Percentiles rank a stretch among this genome's conserved stretches.
Conservation (phyloP, 805 yeast genomes). For the Isabelozyma gotoi region DNA sequence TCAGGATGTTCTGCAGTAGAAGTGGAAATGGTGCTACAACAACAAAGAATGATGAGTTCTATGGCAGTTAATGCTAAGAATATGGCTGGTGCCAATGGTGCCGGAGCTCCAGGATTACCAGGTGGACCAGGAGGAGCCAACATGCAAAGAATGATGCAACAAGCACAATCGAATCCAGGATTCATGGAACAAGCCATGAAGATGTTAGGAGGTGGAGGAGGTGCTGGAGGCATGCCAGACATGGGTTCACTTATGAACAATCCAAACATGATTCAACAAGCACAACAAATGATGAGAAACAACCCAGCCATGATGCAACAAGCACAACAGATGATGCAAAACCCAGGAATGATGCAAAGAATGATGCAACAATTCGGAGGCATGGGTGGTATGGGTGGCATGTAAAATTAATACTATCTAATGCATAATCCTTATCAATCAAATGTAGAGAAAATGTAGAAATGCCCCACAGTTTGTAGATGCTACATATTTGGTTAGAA, state of each 20-base stretch:
- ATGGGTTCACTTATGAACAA: conserved; percentile 66
- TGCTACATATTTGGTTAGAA: too few species aligned
- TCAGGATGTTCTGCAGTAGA: conserved; percentile 91
- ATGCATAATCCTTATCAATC: too few species aligned
- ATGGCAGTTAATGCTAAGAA: conserved; percentile 76
- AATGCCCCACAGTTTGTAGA: too few species aligned
- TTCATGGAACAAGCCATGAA: conserved; percentile 64
- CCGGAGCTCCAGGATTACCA: conserved; percentile 9
- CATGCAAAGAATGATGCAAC: conserved; percentile 54
- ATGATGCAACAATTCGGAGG: conserved; percentile 76
- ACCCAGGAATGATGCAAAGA: conserved; percentile 69
- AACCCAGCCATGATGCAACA: conserved; percentile 47
- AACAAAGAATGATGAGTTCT: conserved; percentile 89
- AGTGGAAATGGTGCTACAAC: conserved; percentile 87
- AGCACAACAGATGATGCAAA: conserved; percentile 43
- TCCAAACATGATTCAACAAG: conserved; percentile 47
- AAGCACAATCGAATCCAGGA: conserved; percentile 51
- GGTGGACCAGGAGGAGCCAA: conserved; percentile 33
- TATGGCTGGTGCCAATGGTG: conserved; percentile 31
- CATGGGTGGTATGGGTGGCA: conserved; percentile 55
- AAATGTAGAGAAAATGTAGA: too few species aligned
- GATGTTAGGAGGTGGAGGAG: conserved; percentile 54
- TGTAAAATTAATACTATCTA: conserved; percentile 1
- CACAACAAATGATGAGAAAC: conserved; percentile 46
- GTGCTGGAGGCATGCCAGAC: conserved; percentile 38